Evolutionary conservation across 495 filamentous ascomycete genomes (phyloP).

Genomic region (Trichoderma gamsii): DNA sequence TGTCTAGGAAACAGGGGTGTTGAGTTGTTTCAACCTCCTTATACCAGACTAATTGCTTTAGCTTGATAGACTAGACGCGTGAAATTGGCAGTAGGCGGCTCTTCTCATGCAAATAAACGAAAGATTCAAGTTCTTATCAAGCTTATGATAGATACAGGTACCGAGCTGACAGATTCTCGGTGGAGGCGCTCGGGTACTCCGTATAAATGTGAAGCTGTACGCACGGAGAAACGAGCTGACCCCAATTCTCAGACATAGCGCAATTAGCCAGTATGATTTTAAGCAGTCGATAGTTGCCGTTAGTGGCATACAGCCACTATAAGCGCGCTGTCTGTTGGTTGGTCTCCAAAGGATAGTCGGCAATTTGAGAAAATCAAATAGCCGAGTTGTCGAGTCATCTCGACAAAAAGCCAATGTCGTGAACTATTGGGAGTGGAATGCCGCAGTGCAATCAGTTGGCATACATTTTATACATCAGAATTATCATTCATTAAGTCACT

Average conservation of each 20-base stretch:
- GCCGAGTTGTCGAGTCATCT: not conserved
- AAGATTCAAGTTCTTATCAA: too few species aligned
- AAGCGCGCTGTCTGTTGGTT: not conserved
- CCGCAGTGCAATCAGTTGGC: not conserved
- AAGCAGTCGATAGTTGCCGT: not conserved
- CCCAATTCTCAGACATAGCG: not conserved
- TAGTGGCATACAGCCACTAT: not conserved
- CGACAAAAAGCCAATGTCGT: not conserved
- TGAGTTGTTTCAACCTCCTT: not conserved
- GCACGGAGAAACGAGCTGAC: not conserved
- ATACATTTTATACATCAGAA: not conserved
- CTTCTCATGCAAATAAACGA: too few species aligned
- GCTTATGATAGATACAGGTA: too few species aligned
- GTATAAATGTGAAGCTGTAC: not conserved
- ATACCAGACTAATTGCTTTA: not conserved
- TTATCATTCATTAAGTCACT: not conserved
- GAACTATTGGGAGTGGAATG: not conserved
- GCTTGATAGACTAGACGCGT: not conserved
- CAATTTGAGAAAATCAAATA: not conserved
- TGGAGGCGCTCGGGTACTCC: not conserved
- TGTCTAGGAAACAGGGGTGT: not conserved
- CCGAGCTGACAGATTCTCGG: too few species aligned
- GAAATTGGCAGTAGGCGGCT: not conserved
- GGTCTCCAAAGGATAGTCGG: not conserved
- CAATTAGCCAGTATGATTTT: conserved; percentile 9